Base-by-base conservation (phyloP, 1,284 basidiomycete species). In the Boletus mariae region DNA sequence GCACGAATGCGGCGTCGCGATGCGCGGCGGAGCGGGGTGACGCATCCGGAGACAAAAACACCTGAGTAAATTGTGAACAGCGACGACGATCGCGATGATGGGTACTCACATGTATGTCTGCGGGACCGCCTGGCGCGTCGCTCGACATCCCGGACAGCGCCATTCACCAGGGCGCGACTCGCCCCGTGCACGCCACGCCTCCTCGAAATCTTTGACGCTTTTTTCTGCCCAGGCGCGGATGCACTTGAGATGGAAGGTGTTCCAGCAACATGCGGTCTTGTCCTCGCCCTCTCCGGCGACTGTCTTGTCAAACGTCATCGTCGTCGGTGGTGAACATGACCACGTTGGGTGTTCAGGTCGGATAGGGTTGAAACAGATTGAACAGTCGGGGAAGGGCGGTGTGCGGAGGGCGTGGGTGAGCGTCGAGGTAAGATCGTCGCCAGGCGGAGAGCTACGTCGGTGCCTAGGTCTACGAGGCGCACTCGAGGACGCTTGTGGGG, bases 101-200 rank as follows among this genome's bases (percentile, higher is more conserved):
- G 4, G n/a, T 8, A 20, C 76, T 52, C 57, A 91, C 82, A 80
- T 79, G 68, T 95, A 96, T 4, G 77, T 78, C 4, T 74, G 76
- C 0, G 90, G 88, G 2, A 88, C 79, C 5, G 72, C 69, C 43
- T 78, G 75, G 26, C 92, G 75, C 56, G 84, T 86, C 3, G 82
- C 83, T 64, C 93, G 92, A 72, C 92, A 95, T 0, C 91, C 92
- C 0, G 92, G 92, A 69, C 92, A 95, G 52, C 86, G 76, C 92
- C 92, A 94, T 63, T 92, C 87, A 1, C 85, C 85, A 29, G 76
- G 75, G 47, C 75, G 75, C 29, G 75, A 73, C 56, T 92, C 88
- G 1, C 87, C 86, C 55, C 92, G 72, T 2, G 84, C 84, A 2
- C 81, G 75, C 78, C 85, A 90, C 0, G 92, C 90, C 58, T 88